Conservation (phyloP, 106 monocot species). For the Dendrobium officinale region DNA sequence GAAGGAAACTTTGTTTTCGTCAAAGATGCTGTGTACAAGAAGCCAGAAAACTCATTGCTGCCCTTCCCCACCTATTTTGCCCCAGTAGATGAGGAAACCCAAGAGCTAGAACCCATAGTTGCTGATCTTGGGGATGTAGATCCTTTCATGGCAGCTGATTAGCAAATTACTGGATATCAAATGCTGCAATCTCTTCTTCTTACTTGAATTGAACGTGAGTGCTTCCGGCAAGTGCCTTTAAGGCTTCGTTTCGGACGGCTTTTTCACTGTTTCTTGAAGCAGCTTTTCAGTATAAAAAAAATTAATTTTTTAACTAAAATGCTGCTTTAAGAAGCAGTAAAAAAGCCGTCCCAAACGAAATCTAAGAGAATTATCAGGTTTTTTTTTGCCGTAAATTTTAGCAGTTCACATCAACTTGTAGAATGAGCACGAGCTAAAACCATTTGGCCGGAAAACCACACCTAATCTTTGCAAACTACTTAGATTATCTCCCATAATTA, state of each 20-base stretch:
- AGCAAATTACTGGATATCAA: constrained; percentile 2
- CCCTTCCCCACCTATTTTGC: constrained; percentile 86
- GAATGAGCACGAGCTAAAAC: neutral
- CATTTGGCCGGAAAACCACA: neutral
- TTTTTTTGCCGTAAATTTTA: neutral
- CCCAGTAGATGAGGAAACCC: constrained; percentile 65
- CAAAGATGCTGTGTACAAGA: constrained; percentile 81
- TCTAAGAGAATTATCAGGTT: neutral
- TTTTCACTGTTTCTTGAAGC: too few relatives aligned
- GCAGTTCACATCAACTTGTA: neutral
- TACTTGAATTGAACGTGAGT: neutral
- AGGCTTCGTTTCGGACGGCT: too few relatives aligned
- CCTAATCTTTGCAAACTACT: neutral
- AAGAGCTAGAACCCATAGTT: constrained; percentile 63
- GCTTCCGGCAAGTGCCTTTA: neutral
- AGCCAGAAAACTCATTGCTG: constrained; percentile 55
- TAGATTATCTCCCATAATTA: neutral
- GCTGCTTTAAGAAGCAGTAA: too few relatives aligned
- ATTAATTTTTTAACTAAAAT: too few relatives aligned
- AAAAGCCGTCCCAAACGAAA: too few relatives aligned
- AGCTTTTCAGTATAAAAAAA: too few relatives aligned
- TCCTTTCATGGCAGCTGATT: constrained; percentile 80
- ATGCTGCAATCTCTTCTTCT: neutral
- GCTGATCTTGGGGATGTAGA: constrained; percentile 82
- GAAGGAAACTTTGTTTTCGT: constrained; percentile 93